These are phyloP conservation scores for Butyriboletus appendiculatus DNA, from an alignment of 1,284 basidiomycete genomes.

Conservation along the genomic window DNA sequence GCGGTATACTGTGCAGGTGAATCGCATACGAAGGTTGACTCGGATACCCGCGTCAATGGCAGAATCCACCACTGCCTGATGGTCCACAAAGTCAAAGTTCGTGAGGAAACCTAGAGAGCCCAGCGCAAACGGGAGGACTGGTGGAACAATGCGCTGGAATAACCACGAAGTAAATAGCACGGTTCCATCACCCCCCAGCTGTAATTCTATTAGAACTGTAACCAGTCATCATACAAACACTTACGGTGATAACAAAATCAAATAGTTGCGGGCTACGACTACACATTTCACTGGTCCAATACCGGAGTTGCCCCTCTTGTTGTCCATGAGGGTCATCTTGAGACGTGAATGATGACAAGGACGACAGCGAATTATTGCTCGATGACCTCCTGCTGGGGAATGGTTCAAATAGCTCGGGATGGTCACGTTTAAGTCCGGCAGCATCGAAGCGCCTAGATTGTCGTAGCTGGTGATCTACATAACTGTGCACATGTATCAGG, in stretches of 20 bases:
- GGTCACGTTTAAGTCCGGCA: constrained; percentile 79
- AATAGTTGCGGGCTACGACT: constrained; percentile 89
- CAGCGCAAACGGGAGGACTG: constrained; percentile 96
- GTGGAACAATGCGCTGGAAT: constrained; percentile 97
- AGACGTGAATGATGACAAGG: constrained; percentile 43
- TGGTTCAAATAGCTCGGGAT: constrained; percentile 89
- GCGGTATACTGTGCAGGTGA: constrained; percentile 97
- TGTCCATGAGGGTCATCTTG: constrained; percentile 40
- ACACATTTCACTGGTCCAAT: constrained; percentile 99
- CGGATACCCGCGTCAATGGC: constrained; percentile 93
- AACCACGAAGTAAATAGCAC: constrained; percentile 99
- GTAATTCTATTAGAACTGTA: constrained; percentile 13
- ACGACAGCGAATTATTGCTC: constrained; percentile 59
- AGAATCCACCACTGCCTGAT: constrained; percentile 86
- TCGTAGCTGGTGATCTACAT: constrained; percentile 95
- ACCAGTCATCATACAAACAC: constrained; percentile 32
- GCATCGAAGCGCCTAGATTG: constrained; percentile 94
- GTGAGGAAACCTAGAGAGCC: constrained; percentile 98
- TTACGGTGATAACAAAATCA: constrained; percentile 96
- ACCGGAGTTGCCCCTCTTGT: constrained; percentile 90
- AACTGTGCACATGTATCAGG: constrained; percentile 48
- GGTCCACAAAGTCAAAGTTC: constrained; percentile 94
- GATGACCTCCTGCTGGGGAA: constrained; percentile 73
- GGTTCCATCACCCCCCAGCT: constrained; percentile 98
- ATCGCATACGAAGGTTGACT: constrained; percentile 98